These are phyloP conservation scores for Colletotrichum orbiculare DNA, from an alignment of 2,329 filamentous ascomycete genomes.

Conservation along the genomic window DNA sequence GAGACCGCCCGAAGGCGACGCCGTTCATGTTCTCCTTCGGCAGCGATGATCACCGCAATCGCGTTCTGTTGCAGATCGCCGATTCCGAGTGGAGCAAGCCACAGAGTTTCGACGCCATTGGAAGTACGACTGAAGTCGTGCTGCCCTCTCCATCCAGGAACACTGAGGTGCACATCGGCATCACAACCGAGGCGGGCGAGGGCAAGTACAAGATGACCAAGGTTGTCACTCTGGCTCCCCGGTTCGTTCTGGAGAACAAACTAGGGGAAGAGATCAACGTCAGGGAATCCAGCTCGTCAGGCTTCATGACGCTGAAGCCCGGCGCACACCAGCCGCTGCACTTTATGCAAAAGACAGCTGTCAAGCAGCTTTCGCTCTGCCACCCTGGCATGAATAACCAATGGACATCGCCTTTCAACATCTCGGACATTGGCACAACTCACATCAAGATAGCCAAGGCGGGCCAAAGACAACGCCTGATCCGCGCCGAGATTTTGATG, in stretches of 20 bases:
- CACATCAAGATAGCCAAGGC: conserved; percentile 94
- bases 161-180: conserved; percentile 89
- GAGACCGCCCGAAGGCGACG: conserved; percentile 75
- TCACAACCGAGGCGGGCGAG: conserved; percentile 89
- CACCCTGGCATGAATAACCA: conserved; percentile 95
- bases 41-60: conserved; percentile 89
- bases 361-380: conserved; percentile 92
- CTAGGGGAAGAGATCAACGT: conserved; percentile 89
- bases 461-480: conserved; percentile 87
- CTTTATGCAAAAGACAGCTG: conserved; percentile 83
- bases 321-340: conserved; percentile 88
- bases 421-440: conserved; percentile 90
- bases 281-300: conserved; percentile 90
- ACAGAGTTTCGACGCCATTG: conserved; percentile 97
- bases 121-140: conserved; percentile 89
- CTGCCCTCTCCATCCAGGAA: conserved; percentile 77
- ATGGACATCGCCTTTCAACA: conserved; percentile 98
- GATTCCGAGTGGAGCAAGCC: conserved; percentile 97
- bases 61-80: conserved; percentile 86
- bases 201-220: conserved; percentile 99
- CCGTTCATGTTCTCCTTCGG: conserved; percentile 98
- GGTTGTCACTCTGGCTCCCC: conserved; percentile 90
- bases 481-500: conserved; percentile 89
- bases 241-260: conserved; percentile 95
- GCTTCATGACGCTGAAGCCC: conserved; percentile 80